Evolutionary conservation across 306 rosid species (phyloP).

Genomic region (Luffa aegyptiaca): DNA sequence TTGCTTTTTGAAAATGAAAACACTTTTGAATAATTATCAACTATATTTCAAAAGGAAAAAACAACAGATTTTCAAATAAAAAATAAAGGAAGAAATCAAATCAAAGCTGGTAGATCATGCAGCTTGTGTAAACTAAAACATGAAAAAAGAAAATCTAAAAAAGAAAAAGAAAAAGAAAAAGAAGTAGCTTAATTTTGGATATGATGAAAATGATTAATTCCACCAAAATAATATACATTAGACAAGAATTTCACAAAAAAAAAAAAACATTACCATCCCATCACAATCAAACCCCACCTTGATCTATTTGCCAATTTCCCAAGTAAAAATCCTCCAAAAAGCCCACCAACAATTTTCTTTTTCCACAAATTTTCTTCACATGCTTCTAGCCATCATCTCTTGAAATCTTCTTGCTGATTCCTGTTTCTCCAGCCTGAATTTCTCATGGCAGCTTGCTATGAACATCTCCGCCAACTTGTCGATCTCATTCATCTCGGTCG

Average conservation of each 20-base stretch:
- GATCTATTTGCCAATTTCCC: neutral
- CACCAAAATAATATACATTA: neutral
- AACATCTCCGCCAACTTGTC: slow-evolving; percentile 67
- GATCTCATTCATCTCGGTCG: slow-evolving; percentile 32
- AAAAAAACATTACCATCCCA: neutral
- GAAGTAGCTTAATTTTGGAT: neutral
- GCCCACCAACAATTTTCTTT: neutral
- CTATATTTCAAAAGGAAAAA: neutral
- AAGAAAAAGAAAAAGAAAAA: neutral
- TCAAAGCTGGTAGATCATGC: neutral
- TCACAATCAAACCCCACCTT: neutral
- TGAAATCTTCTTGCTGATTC: slow-evolving; percentile 76
- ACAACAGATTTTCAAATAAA: neutral
- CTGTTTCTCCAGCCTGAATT: slow-evolving; percentile 75
- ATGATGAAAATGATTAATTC: neutral
- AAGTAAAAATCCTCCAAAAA: neutral
- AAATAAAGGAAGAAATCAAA: neutral
- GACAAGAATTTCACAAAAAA: neutral
- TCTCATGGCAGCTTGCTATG: slow-evolving; percentile 67
- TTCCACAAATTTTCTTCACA: slow-evolving; percentile 5
- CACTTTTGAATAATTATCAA: neutral
- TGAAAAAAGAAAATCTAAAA: neutral
- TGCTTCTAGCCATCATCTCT: slow-evolving; percentile 71
- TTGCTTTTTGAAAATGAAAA: neutral
- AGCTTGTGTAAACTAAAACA: neutral